Conservation (phyloP, 2,329 filamentous ascomycete species). For the Aspergillus thermomutatus region DNA sequence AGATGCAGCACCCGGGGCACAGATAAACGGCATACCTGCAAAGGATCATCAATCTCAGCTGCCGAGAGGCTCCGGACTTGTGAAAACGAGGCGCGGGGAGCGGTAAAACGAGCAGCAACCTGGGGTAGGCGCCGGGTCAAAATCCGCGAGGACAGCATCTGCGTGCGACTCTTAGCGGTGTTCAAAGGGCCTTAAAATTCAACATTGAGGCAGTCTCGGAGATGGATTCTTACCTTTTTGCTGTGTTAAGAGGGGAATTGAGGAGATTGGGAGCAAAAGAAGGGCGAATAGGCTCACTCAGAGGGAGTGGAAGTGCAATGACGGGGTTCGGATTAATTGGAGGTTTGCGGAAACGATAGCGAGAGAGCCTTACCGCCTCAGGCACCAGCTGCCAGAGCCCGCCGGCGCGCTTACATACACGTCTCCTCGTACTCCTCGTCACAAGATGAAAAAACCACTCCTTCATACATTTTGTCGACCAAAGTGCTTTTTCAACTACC, state of each 20-base stretch:
- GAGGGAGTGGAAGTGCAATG: conserved; percentile 20
- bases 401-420: conserved; percentile 33
- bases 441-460: conserved; percentile 40
- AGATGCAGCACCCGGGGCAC: neutral
- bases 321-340: conserved; percentile 26
- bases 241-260: conserved; percentile 11
- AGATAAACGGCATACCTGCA: conserved; percentile 35
- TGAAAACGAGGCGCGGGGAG: conserved; percentile 42
- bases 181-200: neutral
- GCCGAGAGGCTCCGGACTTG: conserved; percentile 38
- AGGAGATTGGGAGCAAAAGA: conserved; percentile 12
- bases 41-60: conserved; percentile 40
- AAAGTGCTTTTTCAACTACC: conserved; percentile 30
- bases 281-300: conserved; percentile 17
- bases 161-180: conserved; percentile 20
- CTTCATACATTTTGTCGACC: conserved; percentile 34
- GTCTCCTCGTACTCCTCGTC: conserved; percentile 23
- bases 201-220: neutral
- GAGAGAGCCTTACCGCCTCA: conserved; percentile 11
- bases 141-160: conserved; percentile 47
- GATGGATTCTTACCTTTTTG: conserved; percentile 23
- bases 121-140: conserved; percentile 41
- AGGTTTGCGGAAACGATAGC: conserved; percentile 21
- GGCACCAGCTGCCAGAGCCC: conserved; percentile 13
- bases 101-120: conserved; percentile 35